These are phyloP conservation scores for Penicillium malachiteum DNA, from an alignment of 495 filamentous ascomycete species.

Conservation along the genomic window DNA sequence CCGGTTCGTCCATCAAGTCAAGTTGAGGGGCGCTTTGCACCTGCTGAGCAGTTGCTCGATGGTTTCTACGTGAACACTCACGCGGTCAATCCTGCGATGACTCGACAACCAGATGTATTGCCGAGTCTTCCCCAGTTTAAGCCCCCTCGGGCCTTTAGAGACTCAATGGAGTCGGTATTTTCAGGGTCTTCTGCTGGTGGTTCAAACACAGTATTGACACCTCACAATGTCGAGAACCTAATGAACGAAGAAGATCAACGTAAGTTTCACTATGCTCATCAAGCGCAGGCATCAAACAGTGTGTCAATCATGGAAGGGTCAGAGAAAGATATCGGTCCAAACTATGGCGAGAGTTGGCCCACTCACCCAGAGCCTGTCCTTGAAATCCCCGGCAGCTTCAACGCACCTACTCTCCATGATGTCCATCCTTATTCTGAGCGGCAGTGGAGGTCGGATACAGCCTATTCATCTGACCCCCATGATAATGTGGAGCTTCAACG, in stretches of 20 bases:
- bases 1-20: slow-evolving; percentile 71
- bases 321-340: background rate
- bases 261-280: slow-evolving; percentile 68
- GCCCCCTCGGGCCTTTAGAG: slow-evolving; percentile 49
- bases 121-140: slow-evolving; percentile 42
- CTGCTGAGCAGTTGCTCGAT: slow-evolving; percentile 49
- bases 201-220: slow-evolving; percentile 66
- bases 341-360: background rate
- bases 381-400: background rate
- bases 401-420: background rate
- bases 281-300: slow-evolving; percentile 43
- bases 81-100: slow-evolving; percentile 37
- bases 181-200: slow-evolving; percentile 53
- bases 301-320: slow-evolving; percentile 5
- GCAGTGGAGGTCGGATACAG: background rate
- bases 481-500: background rate
- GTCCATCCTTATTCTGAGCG: background rate
- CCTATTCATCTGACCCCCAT: background rate
- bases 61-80: slow-evolving; percentile 44
- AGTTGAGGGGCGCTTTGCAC: slow-evolving; percentile 61
- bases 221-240: slow-evolving; percentile 76
- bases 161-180: slow-evolving; percentile 70
- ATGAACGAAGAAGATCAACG: slow-evolving; percentile 75
- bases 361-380: background rate
- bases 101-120: slow-evolving; percentile 26